These are phyloP conservation scores for Didymellaceae sp. DNA, from an alignment of 2,329 filamentous ascomycete genomes.

Conservation along the genomic window DNA sequence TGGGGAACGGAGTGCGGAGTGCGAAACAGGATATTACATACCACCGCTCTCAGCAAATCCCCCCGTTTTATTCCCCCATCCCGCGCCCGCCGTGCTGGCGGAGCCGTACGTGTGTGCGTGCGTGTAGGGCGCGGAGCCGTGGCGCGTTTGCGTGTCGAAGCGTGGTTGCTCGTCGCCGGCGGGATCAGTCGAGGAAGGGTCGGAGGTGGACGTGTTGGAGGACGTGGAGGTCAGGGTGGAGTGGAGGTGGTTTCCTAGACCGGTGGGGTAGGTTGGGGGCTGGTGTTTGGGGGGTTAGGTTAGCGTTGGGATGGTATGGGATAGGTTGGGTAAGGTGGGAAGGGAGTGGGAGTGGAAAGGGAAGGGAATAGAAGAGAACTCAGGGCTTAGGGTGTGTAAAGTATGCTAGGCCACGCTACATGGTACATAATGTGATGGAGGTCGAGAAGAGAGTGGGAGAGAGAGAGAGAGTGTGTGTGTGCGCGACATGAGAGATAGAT, in stretches of 20 bases:
- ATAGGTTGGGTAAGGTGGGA: background rate
- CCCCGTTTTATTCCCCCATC: constrained; percentile 50
- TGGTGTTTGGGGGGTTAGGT: too few species aligned
- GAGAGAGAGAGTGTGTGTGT: background rate
- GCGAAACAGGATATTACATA: too few species aligned
- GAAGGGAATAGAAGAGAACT: background rate
- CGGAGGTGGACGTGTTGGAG: background rate
- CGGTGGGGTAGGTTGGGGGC: constrained; percentile 12
- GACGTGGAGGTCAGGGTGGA: background rate
- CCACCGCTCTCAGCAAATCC: constrained; percentile 16
- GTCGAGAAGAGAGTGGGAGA: background rate
- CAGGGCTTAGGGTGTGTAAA: too few species aligned
- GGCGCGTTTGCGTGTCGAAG: constrained; percentile 1
- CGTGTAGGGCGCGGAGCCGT: constrained; percentile 34
- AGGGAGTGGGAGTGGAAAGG: background rate
- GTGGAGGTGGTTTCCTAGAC: background rate
- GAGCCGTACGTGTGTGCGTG: constrained; percentile 36
- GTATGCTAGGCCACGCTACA: too few species aligned
- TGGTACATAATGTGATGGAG: background rate
- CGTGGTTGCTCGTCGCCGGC: background rate
- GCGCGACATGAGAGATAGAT: background rate
- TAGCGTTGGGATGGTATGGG: too few species aligned
- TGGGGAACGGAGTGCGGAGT: too few species aligned
- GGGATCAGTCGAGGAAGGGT: background rate
- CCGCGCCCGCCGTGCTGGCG: constrained; percentile 44